A percentile compares a stretch with the other conserved stretches of the same genome.
These are phyloP conservation scores for Ottelia alismoides DNA, from an alignment of 106 monocot species.

Conservation along the genomic window DNA sequence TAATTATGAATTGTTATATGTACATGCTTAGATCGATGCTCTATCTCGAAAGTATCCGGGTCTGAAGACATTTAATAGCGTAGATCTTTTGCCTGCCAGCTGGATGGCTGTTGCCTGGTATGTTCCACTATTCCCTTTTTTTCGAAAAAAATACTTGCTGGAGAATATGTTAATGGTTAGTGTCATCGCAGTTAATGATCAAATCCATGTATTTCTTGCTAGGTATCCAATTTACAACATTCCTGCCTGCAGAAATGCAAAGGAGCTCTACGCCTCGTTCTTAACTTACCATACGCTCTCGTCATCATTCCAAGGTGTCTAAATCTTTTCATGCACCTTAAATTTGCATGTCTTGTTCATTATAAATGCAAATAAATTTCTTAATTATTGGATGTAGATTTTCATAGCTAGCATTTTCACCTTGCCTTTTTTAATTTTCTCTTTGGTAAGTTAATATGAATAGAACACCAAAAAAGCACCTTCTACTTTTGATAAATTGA, in stretches of 20 bases:
- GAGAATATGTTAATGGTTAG: not conserved
- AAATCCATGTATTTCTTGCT: not conserved
- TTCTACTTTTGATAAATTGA: no score
- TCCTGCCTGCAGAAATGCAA: slow-evolving; percentile 27
- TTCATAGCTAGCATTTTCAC: no score
- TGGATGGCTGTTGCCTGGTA: slow-evolving; percentile 95
- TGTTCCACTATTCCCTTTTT: not conserved
- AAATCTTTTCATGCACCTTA: no score
- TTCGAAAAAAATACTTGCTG: not conserved
- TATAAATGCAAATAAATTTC: no score
- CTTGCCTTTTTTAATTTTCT: no score
- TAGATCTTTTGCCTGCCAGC: slow-evolving; percentile 76
- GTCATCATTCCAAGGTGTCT: slow-evolving; percentile 45
- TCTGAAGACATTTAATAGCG: slow-evolving; percentile 47
- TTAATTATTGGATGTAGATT: no score
- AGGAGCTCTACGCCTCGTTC: slow-evolving; percentile 39
- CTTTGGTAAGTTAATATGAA: no score
- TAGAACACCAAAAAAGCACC: no score
- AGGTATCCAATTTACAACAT: slow-evolving; percentile 68
- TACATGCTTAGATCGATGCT: slow-evolving; percentile 23
- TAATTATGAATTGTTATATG: not conserved
- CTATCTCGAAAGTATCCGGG: slow-evolving; percentile 39
- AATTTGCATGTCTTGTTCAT: no score
- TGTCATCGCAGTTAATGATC: not conserved
- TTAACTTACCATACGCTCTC: slow-evolving; percentile 53